phyloP scores from a whole-genome alignment of 768 basidiomycete species.

The Termitomyces sp. region DNA sequence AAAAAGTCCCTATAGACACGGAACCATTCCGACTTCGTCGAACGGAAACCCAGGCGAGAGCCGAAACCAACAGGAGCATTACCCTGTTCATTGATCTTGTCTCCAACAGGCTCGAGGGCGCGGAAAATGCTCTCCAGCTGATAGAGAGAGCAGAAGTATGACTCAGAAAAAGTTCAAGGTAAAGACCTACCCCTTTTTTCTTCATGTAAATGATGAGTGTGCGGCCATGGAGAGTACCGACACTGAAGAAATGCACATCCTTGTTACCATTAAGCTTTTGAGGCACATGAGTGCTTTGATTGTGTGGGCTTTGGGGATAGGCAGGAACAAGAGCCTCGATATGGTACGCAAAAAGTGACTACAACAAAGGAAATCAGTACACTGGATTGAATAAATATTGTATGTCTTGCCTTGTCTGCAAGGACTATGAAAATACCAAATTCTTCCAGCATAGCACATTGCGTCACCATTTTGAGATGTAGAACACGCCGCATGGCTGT shows the following conservation, averaged over 20 bases:
- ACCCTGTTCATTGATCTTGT: constrained; percentile 77
- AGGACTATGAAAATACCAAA: constrained; percentile 96
- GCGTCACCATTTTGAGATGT: constrained; percentile 90
- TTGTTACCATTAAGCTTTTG: constrained; percentile 89
- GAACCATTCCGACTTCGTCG: constrained; percentile 77
- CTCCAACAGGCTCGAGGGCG: constrained; percentile 94
- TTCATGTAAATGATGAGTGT: constrained; percentile 96
- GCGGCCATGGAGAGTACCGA: constrained; percentile 81
- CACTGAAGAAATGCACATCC: constrained; percentile 95
- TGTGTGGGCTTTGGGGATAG: constrained; percentile 58
- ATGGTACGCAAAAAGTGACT: constrained; percentile 90
- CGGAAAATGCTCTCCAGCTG: constrained; percentile 90
- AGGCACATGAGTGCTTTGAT: constrained; percentile 63
- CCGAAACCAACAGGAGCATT: constrained; percentile 69
- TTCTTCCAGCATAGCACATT: constrained; percentile 93
- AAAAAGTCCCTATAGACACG: constrained; percentile 94
- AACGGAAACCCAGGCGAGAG: constrained; percentile 74
- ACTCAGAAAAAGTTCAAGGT: neutral
- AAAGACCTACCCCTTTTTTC: constrained; percentile 67
- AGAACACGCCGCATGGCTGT: constrained; percentile 89
- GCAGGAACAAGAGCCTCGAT: constrained; percentile 96
- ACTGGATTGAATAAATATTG: neutral
- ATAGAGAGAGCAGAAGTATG: neutral
- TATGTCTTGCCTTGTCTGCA: constrained; percentile 76
- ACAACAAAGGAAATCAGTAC: neutral